Percentiles rank a stretch among this genome's conserved stretches.
Conservation (phyloP, 306 rosid genomes). For the Cucumis melo region DNA sequence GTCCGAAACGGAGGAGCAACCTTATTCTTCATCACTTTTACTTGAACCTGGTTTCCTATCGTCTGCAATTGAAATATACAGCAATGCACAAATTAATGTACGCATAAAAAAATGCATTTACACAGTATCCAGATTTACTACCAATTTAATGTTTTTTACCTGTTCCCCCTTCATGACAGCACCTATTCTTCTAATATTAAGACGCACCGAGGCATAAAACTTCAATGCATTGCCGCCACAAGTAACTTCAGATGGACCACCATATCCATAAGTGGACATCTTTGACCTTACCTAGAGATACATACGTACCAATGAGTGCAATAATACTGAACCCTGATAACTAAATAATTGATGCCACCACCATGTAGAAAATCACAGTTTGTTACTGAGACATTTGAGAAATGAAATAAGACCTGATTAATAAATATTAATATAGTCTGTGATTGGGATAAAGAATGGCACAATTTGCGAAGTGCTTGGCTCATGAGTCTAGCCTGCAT, state of each 20-base stretch:
- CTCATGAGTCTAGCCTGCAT: constrained; percentile 99
- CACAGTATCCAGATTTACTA: neutral
- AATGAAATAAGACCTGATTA: constrained; percentile 54
- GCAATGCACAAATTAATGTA: neutral
- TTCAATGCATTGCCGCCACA: constrained; percentile 95
- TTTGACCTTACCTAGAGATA: constrained; percentile 61
- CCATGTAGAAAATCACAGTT: neutral
- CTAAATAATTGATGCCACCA: neutral
- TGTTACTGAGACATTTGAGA: neutral
- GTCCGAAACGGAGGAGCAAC: constrained; percentile 83
- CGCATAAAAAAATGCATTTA: neutral
- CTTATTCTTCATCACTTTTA: constrained; percentile 91
- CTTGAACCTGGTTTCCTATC: constrained; percentile 66
- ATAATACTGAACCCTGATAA: neutral
- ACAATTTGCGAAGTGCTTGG: constrained; percentile 93
- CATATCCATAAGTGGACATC: constrained; percentile 78
- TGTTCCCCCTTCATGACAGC: constrained; percentile 81
- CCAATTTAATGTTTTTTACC: constrained; percentile 21
- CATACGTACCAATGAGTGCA: neutral
- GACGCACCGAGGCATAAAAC: constrained; percentile 89
- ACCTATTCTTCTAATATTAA: constrained; percentile 55
- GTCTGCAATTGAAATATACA: constrained; percentile 26
- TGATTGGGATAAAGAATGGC: constrained; percentile 79
- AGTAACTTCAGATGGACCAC: constrained; percentile 81
- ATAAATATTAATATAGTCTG: constrained; percentile 64